phyloP scores from a whole-genome alignment of 2,329 filamentous ascomycete genomes.

The Penicillium sp. region DNA sequence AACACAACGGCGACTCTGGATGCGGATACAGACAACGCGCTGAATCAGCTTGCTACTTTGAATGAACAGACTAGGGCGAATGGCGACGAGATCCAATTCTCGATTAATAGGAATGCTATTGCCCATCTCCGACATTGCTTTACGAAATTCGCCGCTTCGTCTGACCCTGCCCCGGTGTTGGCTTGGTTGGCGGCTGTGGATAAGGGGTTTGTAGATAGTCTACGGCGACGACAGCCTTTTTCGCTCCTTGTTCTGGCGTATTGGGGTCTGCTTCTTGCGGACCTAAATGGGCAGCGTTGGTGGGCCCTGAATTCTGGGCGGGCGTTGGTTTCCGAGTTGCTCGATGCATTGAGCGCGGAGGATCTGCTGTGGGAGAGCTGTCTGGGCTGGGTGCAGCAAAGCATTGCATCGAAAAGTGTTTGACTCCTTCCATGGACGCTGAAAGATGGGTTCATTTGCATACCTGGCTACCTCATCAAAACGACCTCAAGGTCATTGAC shows the following conservation, averaged over 20 bases:
- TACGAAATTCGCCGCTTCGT: slow-evolving; percentile 18
- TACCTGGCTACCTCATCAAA: background rate
- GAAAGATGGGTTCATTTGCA: background rate
- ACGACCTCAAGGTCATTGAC: background rate
- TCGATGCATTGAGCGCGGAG: background rate
- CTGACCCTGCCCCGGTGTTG: slow-evolving; percentile 25
- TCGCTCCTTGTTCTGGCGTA: slow-evolving; percentile 26
- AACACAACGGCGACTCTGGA: slow-evolving; percentile 28
- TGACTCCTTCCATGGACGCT: background rate
- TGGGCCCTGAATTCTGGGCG: slow-evolving; percentile 26
- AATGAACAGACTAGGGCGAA: slow-evolving; percentile 19
- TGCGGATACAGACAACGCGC: slow-evolving; percentile 16
- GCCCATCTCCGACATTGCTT: slow-evolving; percentile 26
- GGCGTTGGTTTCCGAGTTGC: slow-evolving; percentile 17
- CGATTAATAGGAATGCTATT: slow-evolving; percentile 21
- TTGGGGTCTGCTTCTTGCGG: slow-evolving; percentile 26
- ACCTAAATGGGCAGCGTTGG: slow-evolving; percentile 24
- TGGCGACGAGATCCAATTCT: slow-evolving; percentile 12
- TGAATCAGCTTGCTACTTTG: slow-evolving; percentile 15
- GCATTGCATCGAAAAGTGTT: background rate
- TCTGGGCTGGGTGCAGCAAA: slow-evolving; percentile 10
- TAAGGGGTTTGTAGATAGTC: slow-evolving; percentile 19
- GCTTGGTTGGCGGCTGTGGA: slow-evolving; percentile 28
- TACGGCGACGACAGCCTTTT: slow-evolving; percentile 19
- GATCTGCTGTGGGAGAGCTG: slow-evolving; percentile 11